Evolutionary conservation across 163 green algal species (phyloP).

Genomic region (Chloromonas sp.): DNA sequence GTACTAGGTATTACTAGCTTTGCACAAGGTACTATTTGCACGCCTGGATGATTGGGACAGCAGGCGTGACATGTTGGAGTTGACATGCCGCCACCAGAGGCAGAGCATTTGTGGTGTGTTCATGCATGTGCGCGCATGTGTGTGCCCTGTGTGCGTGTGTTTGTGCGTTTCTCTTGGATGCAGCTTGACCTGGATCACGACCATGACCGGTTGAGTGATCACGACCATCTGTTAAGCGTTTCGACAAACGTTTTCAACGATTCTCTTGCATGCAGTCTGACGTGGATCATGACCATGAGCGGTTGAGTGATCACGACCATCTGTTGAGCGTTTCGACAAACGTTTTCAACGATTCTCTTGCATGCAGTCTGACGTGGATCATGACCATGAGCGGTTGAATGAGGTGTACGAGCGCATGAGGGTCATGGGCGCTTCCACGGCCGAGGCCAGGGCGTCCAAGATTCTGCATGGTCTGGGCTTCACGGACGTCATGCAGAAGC

Average conservation of each 20-base stretch:
- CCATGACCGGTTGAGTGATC: conserved; percentile 52
- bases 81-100: no score
- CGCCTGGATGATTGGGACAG: no score
- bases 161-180: background rate
- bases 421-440: conserved; percentile 72
- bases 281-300: conserved; percentile 18
- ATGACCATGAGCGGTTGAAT: conserved; percentile 43
- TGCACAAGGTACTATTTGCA: no score
- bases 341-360: background rate
- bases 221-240: no score
- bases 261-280: conserved; percentile 16
- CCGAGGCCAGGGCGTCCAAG: conserved; percentile 89
- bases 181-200: conserved; percentile 32
- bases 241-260: no score
- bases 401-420: conserved; percentile 87
- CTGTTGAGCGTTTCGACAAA: no score
- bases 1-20: no score
- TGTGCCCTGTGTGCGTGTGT: no score
- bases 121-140: no score
- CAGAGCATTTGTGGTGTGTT: no score
- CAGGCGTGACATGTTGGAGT: no score
- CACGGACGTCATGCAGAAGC: conserved; percentile 78
- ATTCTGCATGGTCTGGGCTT: conserved; percentile 98
- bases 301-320: conserved; percentile 50
- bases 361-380: conserved; percentile 29